Evolutionary conservation across 2,329 filamentous ascomycete genomes (phyloP).

Genomic region (Corynespora cassiicola): DNA sequence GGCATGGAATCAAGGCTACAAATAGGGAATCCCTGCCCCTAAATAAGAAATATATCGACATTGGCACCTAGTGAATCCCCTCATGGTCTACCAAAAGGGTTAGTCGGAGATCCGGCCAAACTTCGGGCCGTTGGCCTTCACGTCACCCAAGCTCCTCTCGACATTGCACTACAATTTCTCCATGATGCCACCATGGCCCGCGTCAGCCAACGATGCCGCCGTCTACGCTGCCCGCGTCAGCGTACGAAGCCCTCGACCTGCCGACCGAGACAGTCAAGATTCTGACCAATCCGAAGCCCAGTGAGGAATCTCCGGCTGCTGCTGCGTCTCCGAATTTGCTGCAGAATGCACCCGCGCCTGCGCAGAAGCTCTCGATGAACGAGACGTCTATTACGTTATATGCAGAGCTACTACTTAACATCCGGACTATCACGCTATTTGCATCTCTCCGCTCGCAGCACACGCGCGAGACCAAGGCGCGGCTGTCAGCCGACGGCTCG

Average conservation of each 20-base stretch:
- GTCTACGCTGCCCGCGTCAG: conserved; percentile 41
- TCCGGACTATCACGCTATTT: conserved; percentile 65
- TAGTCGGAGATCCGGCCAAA: too few species aligned
- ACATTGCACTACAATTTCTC: too few species aligned
- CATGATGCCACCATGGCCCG: conserved; percentile 36
- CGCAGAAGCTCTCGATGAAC: conserved; percentile 32
- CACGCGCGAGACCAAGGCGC: conserved; percentile 51
- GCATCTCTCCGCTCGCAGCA: conserved; percentile 56
- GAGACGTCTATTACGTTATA: conserved; percentile 54
- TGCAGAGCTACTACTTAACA: conserved; percentile 66
- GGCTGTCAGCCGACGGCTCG: conserved; percentile 52
- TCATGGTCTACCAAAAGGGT: too few species aligned
- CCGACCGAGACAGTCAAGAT: conserved; percentile 35
- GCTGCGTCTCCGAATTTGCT: conserved; percentile 39
- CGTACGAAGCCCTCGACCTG: conserved; percentile 42
- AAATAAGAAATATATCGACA: too few species aligned
- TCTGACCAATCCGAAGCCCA: conserved; percentile 40
- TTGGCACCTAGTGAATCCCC: too few species aligned
- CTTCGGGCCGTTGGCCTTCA: too few species aligned
- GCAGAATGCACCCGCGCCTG: conserved; percentile 29
- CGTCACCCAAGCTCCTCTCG: too few species aligned
- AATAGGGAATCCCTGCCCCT: too few species aligned
- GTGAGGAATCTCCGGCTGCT: conserved; percentile 16
- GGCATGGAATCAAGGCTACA: too few species aligned
- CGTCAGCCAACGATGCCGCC: conserved; percentile 37